Conservation (phyloP, 805 yeast species). For the Yarrowia porcina region DNA sequence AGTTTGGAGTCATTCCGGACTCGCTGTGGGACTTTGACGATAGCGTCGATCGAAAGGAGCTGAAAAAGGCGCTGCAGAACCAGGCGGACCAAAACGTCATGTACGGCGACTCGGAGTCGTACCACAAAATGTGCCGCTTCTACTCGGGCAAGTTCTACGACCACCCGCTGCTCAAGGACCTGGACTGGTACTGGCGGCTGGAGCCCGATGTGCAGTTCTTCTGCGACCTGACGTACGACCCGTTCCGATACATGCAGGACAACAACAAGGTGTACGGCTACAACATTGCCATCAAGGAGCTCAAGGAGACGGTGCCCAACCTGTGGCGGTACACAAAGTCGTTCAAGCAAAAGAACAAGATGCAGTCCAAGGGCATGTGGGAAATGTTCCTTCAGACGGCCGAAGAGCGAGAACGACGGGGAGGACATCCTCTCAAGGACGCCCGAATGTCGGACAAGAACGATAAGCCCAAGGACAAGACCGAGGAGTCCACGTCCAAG, state of each 20-base stretch:
- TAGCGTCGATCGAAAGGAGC: conserved; percentile 43
- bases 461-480: not conserved
- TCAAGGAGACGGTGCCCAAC: conserved; percentile 77
- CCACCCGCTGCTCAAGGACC: conserved; percentile 65
- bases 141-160: conserved; percentile 79
- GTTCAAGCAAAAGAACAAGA: conserved; percentile 49
- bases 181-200: conserved; percentile 95
- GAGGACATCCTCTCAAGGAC: conserved; percentile 54
- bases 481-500: not conserved
- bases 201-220: conserved; percentile 89
- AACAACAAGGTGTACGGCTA: conserved; percentile 77
- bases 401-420: conserved; percentile 37
- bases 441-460: conserved; percentile 58
- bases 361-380: conserved; percentile 67
- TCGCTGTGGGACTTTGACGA: conserved; percentile 70
- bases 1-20: conserved; percentile 64
- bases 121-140: conserved; percentile 95
- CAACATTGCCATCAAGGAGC: conserved; percentile 72
- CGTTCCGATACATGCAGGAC: conserved; percentile 74
- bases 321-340: conserved; percentile 69
- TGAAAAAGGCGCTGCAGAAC: conserved; percentile 56
- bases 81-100: conserved; percentile 83
- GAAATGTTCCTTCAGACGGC: conserved; percentile 49
- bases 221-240: conserved; percentile 91
- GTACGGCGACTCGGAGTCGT: conserved; percentile 78